These are phyloP conservation scores for Puccinia triticina DNA, from an alignment of 1,284 basidiomycete species.

Conservation along the genomic window DNA sequence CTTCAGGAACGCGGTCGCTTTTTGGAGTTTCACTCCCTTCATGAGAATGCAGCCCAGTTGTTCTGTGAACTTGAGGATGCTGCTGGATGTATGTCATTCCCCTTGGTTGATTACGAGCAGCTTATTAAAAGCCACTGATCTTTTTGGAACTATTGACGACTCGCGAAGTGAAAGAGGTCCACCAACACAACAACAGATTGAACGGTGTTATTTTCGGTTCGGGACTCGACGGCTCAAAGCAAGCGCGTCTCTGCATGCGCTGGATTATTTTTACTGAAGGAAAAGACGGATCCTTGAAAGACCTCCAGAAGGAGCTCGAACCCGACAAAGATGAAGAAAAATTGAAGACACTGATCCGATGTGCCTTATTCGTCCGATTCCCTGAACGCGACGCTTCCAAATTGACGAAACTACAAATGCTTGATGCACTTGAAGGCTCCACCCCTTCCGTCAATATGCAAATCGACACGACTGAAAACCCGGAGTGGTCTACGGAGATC, in stretches of 20 bases:
- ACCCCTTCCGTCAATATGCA: too few species aligned
- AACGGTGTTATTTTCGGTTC: not conserved
- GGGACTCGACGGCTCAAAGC: not conserved
- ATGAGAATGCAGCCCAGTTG: not conserved
- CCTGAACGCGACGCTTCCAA: not conserved
- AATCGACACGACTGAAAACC: not conserved
- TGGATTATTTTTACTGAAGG: not conserved
- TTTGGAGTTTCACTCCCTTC: not conserved
- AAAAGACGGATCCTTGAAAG: not conserved
- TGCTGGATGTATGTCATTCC: not conserved
- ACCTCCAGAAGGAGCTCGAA: not conserved
- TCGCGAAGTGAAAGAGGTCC: not conserved
- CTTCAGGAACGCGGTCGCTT: not conserved
- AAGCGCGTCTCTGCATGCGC: not conserved
- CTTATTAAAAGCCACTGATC: not conserved
- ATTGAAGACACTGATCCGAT: not conserved
- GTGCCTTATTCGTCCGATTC: constrained; percentile 8
- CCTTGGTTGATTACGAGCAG: not conserved
- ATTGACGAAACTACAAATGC: not conserved
- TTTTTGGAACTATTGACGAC: not conserved
- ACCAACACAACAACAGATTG: not conserved
- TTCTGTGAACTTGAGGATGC: not conserved
- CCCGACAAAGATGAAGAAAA: not conserved
- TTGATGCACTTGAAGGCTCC: not conserved
- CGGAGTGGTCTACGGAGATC: not conserved